Percentiles rank a stretch among this genome's conserved stretches.
Evolutionary conservation across 2,329 filamentous ascomycete species (phyloP).

Genomic region (Fusarium sp.): DNA sequence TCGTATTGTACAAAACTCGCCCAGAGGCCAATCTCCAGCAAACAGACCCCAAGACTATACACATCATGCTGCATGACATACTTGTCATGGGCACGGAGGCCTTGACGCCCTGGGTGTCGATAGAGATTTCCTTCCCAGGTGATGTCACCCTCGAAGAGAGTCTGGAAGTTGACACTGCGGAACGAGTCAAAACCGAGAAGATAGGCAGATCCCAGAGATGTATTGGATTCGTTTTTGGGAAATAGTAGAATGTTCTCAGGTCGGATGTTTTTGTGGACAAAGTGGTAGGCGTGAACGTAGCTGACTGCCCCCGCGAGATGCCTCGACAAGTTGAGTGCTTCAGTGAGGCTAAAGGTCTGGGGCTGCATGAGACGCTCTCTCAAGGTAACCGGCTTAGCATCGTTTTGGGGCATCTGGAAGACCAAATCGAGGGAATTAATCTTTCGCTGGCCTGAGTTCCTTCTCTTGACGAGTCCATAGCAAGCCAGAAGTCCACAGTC

Average conservation of each 20-base stretch:
- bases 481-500: conserved; percentile 43
- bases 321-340: conserved; percentile 18
- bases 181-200: not conserved
- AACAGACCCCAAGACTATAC: conserved; percentile 61
- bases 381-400: not conserved
- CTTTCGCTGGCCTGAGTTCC: not conserved
- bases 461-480: conserved; percentile 40
- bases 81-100: conserved; percentile 47
- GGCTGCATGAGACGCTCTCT: conserved; percentile 1
- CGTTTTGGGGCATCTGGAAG: conserved; percentile 5
- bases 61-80: conserved; percentile 64
- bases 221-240: not conserved
- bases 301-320: not conserved
- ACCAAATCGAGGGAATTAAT: conserved; percentile 17
- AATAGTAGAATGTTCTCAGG: not conserved
- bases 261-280: conserved; percentile 1
- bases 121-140: not conserved
- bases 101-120: conserved; percentile 50
- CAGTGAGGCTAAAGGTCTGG: conserved; percentile 43
- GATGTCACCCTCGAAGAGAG: not conserved
- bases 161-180: not conserved
- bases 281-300: not conserved
- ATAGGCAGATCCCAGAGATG: not conserved
- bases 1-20: conserved; percentile 43
- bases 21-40: conserved; percentile 62